phyloP scores from a whole-genome alignment of 176 grass and related monocot species.

The Puccinellia tenuiflora region DNA sequence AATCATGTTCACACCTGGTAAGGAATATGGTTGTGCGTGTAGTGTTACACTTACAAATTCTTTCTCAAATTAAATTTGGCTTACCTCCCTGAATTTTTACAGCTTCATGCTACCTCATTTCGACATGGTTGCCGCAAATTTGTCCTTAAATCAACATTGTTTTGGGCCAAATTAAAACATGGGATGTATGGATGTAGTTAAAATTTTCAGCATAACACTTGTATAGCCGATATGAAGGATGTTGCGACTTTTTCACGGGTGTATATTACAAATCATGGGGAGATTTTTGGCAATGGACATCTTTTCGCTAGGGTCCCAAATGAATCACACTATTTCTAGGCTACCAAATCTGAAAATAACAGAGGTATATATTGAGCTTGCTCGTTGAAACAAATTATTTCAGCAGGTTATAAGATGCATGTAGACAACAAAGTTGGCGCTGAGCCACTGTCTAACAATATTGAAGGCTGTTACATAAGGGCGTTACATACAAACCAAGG shows the following conservation, averaged over 20 bases:
- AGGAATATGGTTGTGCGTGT: slow-evolving; percentile 27
- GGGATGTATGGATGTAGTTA: background rate
- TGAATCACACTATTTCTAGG: background rate
- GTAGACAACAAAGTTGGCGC: background rate
- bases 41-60: background rate
- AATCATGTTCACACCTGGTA: slow-evolving; percentile 3
- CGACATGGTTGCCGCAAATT: background rate
- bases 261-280: background rate
- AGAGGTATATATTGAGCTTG: background rate
- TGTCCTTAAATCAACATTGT: background rate
- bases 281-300: background rate
- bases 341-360: background rate
- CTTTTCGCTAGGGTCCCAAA: background rate
- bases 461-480: background rate
- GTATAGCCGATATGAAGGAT: background rate
- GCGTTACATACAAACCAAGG: background rate
- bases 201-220: background rate
- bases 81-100: background rate
- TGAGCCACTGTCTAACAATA: background rate
- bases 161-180: background rate
- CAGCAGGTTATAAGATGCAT: slow-evolving; percentile 6
- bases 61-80: background rate
- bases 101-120: background rate
- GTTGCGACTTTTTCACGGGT: background rate
- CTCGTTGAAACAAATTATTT: background rate